Percentiles rank a stretch among this genome's conserved stretches.
Conservation (phyloP, 2,329 filamentous ascomycete genomes). For the Aspergillus melleus region DNA sequence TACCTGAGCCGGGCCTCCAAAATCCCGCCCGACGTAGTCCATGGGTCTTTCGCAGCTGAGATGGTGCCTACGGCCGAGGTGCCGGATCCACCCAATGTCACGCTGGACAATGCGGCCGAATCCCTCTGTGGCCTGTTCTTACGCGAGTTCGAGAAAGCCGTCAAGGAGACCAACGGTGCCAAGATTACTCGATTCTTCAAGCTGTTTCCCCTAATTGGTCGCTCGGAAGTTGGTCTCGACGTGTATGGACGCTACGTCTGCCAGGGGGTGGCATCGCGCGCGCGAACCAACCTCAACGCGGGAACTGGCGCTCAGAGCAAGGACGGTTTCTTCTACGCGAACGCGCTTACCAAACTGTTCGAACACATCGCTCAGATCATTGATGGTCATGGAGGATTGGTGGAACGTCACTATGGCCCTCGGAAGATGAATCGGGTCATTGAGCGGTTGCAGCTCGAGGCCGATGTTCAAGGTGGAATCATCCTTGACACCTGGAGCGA, state of each 20-base stretch:
- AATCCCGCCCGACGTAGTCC: constrained; percentile 76
- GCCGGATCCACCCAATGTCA: constrained; percentile 84
- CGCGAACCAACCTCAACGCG: constrained; percentile 76
- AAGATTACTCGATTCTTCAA: constrained; percentile 98
- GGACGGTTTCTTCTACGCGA: constrained; percentile 89
- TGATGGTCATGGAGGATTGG: constrained; percentile 83
- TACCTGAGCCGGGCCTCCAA: constrained; percentile 82
- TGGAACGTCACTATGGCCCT: constrained; percentile 88
- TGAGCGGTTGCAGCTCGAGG: constrained; percentile 87
- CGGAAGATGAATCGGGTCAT: constrained; percentile 96
- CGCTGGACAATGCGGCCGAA: constrained; percentile 82
- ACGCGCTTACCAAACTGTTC: constrained; percentile 85
- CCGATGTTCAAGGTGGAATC: constrained; percentile 93
- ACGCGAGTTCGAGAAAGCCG: constrained; percentile 91
- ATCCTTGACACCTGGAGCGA: constrained; percentile 95
- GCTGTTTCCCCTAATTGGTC: constrained; percentile 88
- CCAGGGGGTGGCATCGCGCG: constrained; percentile 83
- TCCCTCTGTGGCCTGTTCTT: constrained; percentile 88
- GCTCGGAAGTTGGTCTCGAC: constrained; percentile 84
- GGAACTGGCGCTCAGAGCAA: constrained; percentile 61
- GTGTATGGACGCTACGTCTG: constrained; percentile 96
- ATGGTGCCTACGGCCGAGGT: constrained; percentile 96
- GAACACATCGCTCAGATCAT: constrained; percentile 98
- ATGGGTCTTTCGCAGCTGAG: constrained; percentile 82
- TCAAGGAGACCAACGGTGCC: constrained; percentile 79